Percentiles rank a stretch among this genome's conserved stretches.
phyloP scores from a whole-genome alignment of 768 basidiomycete genomes.

The Lactarius akahatsu region DNA sequence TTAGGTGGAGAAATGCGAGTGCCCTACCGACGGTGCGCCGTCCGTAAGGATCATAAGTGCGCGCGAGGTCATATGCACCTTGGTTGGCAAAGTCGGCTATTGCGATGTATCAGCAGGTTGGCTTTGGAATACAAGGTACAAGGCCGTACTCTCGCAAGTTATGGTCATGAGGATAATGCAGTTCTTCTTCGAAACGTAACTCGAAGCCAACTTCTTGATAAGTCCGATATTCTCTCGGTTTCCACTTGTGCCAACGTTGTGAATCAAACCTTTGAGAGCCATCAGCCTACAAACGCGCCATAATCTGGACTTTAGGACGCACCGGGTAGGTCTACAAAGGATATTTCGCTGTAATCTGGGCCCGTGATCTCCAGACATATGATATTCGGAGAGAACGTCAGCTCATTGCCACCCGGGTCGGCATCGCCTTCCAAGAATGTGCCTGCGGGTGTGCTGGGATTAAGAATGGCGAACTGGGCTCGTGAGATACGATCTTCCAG shows the following conservation, averaged over 20 bases:
- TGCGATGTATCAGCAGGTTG: background rate
- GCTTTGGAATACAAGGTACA: background rate
- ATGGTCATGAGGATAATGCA: conserved; percentile 34
- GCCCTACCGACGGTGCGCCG: conserved; percentile 32
- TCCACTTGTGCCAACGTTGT: conserved; percentile 29
- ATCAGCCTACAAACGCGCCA: background rate
- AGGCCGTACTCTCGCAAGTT: conserved; percentile 33
- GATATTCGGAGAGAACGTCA: conserved; percentile 31
- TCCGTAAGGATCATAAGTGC: conserved; percentile 29
- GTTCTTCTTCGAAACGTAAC: conserved; percentile 29
- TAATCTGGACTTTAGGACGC: conserved; percentile 5
- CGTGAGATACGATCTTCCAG: conserved; percentile 12
- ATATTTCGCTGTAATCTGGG: conserved; percentile 33
- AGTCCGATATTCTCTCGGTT: conserved; percentile 29
- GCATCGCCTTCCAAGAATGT: background rate
- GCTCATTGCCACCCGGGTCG: background rate
- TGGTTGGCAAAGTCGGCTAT: conserved; percentile 38
- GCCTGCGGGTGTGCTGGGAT: conserved; percentile 6
- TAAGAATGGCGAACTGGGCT: conserved; percentile 24
- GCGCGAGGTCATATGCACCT: conserved; percentile 33
- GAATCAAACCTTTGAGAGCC: conserved; percentile 30
- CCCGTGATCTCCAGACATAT: conserved; percentile 35
- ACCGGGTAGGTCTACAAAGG: conserved; percentile 36
- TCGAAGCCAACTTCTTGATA: conserved; percentile 27
- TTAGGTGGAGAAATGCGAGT: background rate